These are phyloP conservation scores for Talaromyces wortmannii DNA, from an alignment of 495 filamentous ascomycete species.

Conservation along the genomic window DNA sequence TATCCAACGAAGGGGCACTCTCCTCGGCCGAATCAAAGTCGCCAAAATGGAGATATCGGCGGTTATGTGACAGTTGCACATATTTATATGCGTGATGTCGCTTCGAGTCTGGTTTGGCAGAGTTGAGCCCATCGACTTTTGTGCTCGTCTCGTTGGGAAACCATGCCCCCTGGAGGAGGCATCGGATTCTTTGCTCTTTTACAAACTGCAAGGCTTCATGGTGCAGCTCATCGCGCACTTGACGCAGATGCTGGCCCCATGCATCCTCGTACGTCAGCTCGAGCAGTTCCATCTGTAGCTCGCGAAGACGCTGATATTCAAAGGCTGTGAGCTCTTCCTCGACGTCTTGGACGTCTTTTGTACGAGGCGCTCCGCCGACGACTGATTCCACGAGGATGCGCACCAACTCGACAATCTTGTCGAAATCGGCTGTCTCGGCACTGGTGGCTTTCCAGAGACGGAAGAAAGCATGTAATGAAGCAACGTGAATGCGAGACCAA, in stretches of 20 bases:
- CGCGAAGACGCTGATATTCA: conserved; percentile 66
- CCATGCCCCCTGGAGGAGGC: conserved; percentile 84
- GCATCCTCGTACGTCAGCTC: conserved; percentile 88
- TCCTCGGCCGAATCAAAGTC: conserved; percentile 65
- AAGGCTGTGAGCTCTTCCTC: conserved; percentile 85
- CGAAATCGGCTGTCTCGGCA: conserved; percentile 79
- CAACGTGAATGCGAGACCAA: conserved; percentile 92
- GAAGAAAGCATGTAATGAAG: conserved; percentile 82
- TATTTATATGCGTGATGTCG: conserved; percentile 59
- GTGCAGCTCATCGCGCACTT: conserved; percentile 88
- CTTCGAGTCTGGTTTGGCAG: conserved; percentile 7
- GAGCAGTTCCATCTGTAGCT: conserved; percentile 91
- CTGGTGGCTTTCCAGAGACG: conserved; percentile 86
- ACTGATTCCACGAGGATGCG: conserved; percentile 89
- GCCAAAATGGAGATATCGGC: conserved; percentile 85
- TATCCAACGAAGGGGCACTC: conserved; percentile 64
- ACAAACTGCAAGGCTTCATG: conserved; percentile 92
- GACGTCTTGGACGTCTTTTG: conserved; percentile 79
- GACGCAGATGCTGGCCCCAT: conserved; percentile 84
- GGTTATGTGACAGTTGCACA: conserved; percentile 84
- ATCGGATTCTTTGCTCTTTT: conserved; percentile 94
- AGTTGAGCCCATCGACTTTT: conserved; percentile 22
- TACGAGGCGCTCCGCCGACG: conserved; percentile 74
- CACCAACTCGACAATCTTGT: conserved; percentile 84
- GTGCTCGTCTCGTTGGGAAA: conserved; percentile 55